Conservation (phyloP, 2,329 filamentous ascomycete species). For the Iodosphaeria phyllophila region DNA sequence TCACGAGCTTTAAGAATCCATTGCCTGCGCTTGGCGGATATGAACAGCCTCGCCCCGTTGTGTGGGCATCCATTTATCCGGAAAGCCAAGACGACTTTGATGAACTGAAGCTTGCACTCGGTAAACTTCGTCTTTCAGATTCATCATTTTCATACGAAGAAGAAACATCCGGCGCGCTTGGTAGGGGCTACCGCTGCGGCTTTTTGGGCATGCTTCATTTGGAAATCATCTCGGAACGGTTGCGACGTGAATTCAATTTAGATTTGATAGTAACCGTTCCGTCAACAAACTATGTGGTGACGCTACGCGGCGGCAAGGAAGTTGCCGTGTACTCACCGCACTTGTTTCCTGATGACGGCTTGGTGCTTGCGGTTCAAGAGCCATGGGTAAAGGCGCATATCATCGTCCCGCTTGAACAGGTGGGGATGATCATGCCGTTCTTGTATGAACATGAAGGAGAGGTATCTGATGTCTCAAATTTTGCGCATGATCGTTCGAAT, state of each 20-base stretch:
- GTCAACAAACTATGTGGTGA: neutral
- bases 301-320: neutral
- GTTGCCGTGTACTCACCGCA: too few relatives aligned
- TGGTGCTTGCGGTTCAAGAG: neutral
- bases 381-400: neutral
- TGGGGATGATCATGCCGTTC: neutral
- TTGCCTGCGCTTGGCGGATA: too few relatives aligned
- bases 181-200: neutral
- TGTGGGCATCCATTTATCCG: too few relatives aligned
- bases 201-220: constrained; percentile 81
- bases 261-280: constrained; percentile 43
- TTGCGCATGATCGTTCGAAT: too few relatives aligned
- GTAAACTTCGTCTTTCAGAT: too few relatives aligned
- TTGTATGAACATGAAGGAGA: neutral
- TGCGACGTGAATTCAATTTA: constrained; percentile 90
- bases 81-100: too few relatives aligned
- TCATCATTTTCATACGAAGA: neutral
- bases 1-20: too few relatives aligned
- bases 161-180: neutral
- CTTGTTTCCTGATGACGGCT: too few relatives aligned
- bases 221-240: constrained; percentile 93
- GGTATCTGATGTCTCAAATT: too few relatives aligned
- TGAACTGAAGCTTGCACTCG: too few relatives aligned
- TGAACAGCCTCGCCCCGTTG: too few relatives aligned
- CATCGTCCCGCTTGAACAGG: neutral